Base-by-base conservation (phyloP, 1,139 yeast genomes). In the Nakaseomyces glabratus region DNA sequence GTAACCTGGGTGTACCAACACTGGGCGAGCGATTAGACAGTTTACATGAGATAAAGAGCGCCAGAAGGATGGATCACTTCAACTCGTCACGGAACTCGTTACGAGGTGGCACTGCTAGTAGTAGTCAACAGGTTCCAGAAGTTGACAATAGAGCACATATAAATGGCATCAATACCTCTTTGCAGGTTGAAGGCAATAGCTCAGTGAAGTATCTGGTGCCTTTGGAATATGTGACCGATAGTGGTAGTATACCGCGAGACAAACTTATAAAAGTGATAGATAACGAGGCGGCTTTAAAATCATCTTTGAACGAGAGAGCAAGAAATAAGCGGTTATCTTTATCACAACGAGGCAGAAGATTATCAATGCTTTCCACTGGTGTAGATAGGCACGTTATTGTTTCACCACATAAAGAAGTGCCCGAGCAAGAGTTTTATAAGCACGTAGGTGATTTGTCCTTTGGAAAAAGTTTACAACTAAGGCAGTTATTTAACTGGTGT, bases 401-500 rank as follows among this genome's bases (percentile, higher is more conserved):
- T 6, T 49, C 58, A 4, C 60, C 60, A 8, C 58, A 55, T 37
- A 44, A 43, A 20, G 58, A 55, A 33, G 49, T 55, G 2, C 57
- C 58, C 1, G 55, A 48, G 24, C 43, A 47, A 14, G 55, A 54
- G 33, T 55, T 52, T 31, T 55, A 53, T 35, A 48, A 55, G 29
- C 57, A 55, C 36, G 40, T 55, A 20, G 57, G 52, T 2, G 43
- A 54, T 34, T 43, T 46, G 3, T 49, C 53, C 2, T 48, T 48
- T 38, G 56, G 50, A 10, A 45, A 45, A 22, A 44, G 48, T 20
- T 37, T 52, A 30, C 55, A 51, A 37, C 40, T 54, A 31, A 46
- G 49, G 35, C 57, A 53, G 34, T 43, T 55, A 20, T 53, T 52
- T 39, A 48, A 44, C 24, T 55, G 59, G 59, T 52, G 59, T 35